A percentile compares a stretch with the other conserved stretches of the same genome.
Evolutionary conservation across 306 rosid genomes (phyloP).

Genomic region (Castanea crenata): DNA sequence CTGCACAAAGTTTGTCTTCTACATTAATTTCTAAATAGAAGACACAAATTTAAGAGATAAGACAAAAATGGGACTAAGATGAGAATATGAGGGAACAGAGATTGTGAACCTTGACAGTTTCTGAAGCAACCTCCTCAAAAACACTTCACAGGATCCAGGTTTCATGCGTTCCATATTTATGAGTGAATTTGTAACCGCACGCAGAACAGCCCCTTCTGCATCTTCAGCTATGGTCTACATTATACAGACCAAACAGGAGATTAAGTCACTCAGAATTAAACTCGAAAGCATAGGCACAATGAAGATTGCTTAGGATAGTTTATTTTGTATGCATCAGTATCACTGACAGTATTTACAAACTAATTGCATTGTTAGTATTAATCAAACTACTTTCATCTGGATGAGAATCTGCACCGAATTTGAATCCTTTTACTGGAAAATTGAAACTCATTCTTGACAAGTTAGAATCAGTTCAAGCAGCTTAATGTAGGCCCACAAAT

Average conservation of each 20-base stretch:
- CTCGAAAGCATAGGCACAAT: neutral
- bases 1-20: slow-evolving; percentile 39
- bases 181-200: slow-evolving; percentile 59
- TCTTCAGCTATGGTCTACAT: slow-evolving; percentile 70
- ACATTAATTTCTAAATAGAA: neutral
- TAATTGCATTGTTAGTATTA: neutral
- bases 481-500: neutral
- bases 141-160: slow-evolving; percentile 78
- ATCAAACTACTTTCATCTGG: neutral
- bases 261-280: neutral
- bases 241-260: slow-evolving; percentile 2
- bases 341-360: neutral
- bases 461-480: neutral
- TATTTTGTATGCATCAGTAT: neutral
- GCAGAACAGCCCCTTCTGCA: slow-evolving; percentile 55
- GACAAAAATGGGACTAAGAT: neutral
- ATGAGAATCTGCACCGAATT: neutral
- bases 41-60: neutral
- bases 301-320: neutral
- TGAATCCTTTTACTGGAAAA: neutral
- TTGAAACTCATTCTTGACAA: neutral
- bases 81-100: neutral
- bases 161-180: slow-evolving; percentile 66
- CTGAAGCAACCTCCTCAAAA: slow-evolving; percentile 74
- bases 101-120: slow-evolving; percentile 66